Evolutionary conservation across 108 stramenopile genomes (phyloP).

Genomic region (Pseudonitzschia multistriata): DNA sequence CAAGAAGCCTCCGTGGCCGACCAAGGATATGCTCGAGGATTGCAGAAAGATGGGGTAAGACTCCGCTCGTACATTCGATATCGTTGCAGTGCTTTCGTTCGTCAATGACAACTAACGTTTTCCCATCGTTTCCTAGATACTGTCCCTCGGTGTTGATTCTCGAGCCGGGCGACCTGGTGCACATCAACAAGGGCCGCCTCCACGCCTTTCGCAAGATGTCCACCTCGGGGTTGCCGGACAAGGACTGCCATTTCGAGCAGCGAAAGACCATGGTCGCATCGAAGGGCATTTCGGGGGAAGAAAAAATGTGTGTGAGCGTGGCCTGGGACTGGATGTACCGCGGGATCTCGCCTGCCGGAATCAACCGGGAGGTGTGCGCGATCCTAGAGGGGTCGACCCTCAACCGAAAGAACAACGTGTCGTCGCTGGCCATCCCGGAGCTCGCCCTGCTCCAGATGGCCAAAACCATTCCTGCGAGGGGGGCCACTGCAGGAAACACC

Average conservation of each 20-base stretch:
- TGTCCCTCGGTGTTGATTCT: conserved; percentile 84
- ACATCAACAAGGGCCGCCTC: conserved; percentile 88
- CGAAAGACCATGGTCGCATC: conserved; percentile 34
- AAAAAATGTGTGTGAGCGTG: conserved; percentile 70
- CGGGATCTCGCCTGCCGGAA: conserved; percentile 62
- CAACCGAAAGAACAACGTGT: conserved; percentile 44
- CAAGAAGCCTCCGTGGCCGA: conserved; percentile 62
- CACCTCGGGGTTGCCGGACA: conserved; percentile 34
- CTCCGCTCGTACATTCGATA: conserved; percentile 12
- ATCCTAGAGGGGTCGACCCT: conserved; percentile 61
- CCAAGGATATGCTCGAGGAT: conserved; percentile 44
- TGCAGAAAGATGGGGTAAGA: conserved; percentile 71
- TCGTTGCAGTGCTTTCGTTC: conserved; percentile 12
- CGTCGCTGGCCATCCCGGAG: conserved; percentile 81
- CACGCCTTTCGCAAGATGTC: conserved; percentile 89
- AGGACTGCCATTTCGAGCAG: conserved; percentile 62
- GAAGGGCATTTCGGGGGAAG: conserved; percentile 22
- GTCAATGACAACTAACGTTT: neutral
- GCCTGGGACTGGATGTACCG: conserved; percentile 93
- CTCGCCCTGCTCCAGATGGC: conserved; percentile 64
- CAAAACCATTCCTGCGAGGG: conserved; percentile 8
- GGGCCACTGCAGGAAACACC: neutral
- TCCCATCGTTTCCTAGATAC: conserved; percentile 44
- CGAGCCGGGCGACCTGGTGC: conserved; percentile 81
- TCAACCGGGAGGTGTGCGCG: conserved; percentile 61